Base-by-base conservation (phyloP, 441 rosid genomes). In the Populus hybrid region DNA sequence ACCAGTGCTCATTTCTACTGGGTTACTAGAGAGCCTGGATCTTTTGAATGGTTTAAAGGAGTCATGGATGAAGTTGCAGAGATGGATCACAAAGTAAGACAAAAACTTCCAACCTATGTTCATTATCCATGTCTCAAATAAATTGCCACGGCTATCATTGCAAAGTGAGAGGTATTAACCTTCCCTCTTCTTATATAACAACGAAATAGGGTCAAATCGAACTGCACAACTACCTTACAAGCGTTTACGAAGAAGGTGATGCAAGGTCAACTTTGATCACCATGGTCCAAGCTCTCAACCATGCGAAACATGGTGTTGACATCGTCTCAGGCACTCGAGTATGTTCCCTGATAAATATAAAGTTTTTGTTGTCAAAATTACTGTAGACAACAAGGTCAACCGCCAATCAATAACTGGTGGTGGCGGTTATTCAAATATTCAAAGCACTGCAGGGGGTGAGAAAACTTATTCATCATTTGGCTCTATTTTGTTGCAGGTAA, bases 181-280 rank as follows among this genome's bases (percentile, higher is more conserved):
- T 21, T n/a, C 61, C 21, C n/a, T 79, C 35, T 75, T 65, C 71
- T 32, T 16, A 7, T 67, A 72, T 23, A n/a, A 30, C 40, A 61
- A n/a, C 76, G 76, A 68, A 78, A 83, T 83, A 95, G 99, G 95
- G 97, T 26, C 99, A 94, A 78, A 96, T 96, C 74, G 98, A 96
- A 85, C 81, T 96, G 84, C 99, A 94, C 84, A 96, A 94, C 88
- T 90, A 94, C 84, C 95, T 94, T 16, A 96, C 99, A 21, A 96
- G 97, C 72, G 98, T 96, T 46, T 96, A 96, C 73, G 99, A 96
- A 85, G 99, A 96, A 82, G 98, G 98, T 2, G 98, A 96, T 82
- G 99, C 99, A 63, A 91, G 98, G 78, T 96, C 99, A 84, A 90
- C 98, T 36, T 84, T 96, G 79, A 94, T 94, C 75, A 93, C 97